Evolutionary conservation across 2,329 filamentous ascomycete species (phyloP).

Genomic region (Botrytis paeoniae): DNA sequence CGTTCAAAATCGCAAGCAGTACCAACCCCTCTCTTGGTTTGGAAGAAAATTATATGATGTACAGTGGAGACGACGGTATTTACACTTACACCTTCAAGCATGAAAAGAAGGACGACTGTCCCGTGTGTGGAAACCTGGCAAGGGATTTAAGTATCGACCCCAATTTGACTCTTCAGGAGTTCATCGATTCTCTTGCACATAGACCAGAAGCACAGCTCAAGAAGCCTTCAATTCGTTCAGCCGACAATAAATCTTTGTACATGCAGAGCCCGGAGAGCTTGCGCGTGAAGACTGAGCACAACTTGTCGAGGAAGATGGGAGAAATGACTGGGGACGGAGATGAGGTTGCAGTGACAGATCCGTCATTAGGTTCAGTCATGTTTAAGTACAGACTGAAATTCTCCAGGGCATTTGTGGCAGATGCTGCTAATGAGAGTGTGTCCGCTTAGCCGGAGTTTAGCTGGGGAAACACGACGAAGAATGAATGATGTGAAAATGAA

Average conservation of each 20-base stretch:
- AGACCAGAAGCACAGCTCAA: slow-evolving; percentile 90
- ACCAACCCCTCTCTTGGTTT: slow-evolving; percentile 76
- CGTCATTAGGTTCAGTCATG: slow-evolving; percentile 63
- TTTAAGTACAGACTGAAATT: slow-evolving; percentile 38
- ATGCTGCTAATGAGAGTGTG: background rate
- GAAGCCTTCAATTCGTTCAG: slow-evolving; percentile 79
- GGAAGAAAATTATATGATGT: slow-evolving; percentile 97
- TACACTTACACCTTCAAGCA: slow-evolving; percentile 98
- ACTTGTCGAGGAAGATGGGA: slow-evolving; percentile 72
- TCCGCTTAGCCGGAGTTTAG: background rate
- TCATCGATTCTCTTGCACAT: slow-evolving; percentile 79
- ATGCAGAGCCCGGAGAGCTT: slow-evolving; percentile 80
- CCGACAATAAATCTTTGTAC: slow-evolving; percentile 83
- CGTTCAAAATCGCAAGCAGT: slow-evolving; percentile 85
- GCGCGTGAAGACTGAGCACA: slow-evolving; percentile 79
- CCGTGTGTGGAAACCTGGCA: slow-evolving; percentile 83
- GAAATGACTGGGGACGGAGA: slow-evolving; percentile 79
- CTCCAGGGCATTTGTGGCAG: slow-evolving; percentile 23
- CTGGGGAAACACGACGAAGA: background rate
- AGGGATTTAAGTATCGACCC: slow-evolving; percentile 71
- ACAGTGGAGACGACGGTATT: slow-evolving; percentile 90
- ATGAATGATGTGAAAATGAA: slow-evolving; percentile 7
- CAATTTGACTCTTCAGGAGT: slow-evolving; percentile 71
- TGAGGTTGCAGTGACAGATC: slow-evolving; percentile 88
- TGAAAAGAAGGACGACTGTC: slow-evolving; percentile 90